Conservation (phyloP, 2,329 filamentous ascomycete species). For the Drechslerella dactyloides region DNA sequence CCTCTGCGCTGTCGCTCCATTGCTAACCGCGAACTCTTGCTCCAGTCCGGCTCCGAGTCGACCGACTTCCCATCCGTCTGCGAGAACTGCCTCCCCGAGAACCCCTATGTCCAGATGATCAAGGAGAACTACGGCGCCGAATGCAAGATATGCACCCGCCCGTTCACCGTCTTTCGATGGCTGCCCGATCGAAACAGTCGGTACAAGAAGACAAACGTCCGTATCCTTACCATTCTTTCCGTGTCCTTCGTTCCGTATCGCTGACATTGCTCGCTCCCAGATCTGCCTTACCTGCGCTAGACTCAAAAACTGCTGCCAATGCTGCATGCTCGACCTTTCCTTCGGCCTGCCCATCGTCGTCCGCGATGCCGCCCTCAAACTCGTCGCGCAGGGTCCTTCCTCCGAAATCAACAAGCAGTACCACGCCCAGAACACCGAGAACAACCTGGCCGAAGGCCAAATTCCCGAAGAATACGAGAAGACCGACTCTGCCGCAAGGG, state of each 20-base stretch:
- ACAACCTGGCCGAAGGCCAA: conserved; percentile 88
- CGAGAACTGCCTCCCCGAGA: conserved; percentile 92
- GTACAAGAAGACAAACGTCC: conserved; percentile 80
- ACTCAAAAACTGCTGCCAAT: conserved; percentile 98
- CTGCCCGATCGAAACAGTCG: conserved; percentile 88
- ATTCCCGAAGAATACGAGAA: conserved; percentile 65
- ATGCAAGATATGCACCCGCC: conserved; percentile 78
- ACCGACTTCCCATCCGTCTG: conserved; percentile 87
- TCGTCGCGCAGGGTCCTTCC: conserved; percentile 91
- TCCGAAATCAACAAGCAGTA: conserved; percentile 96
- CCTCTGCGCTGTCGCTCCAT: conserved; percentile 56
- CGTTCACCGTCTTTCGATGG: conserved; percentile 96
- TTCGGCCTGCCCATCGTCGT: conserved; percentile 95
- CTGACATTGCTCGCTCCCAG: conserved; percentile 18
- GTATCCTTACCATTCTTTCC: neutral
- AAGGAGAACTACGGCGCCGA: conserved; percentile 83
- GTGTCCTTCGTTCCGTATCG: neutral
- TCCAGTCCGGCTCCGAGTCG: conserved; percentile 88
- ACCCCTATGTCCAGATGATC: conserved; percentile 98
- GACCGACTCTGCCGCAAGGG: conserved; percentile 93
- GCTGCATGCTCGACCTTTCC: conserved; percentile 96
- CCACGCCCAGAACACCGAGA: conserved; percentile 96
- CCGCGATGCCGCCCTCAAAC: conserved; percentile 93
- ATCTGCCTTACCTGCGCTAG: conserved; percentile 89
- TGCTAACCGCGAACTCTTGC: conserved; percentile 61